These are phyloP conservation scores for Backusella liffmaniae DNA, from an alignment of 192 early-diverging fungal genomes.

Conservation along the genomic window DNA sequence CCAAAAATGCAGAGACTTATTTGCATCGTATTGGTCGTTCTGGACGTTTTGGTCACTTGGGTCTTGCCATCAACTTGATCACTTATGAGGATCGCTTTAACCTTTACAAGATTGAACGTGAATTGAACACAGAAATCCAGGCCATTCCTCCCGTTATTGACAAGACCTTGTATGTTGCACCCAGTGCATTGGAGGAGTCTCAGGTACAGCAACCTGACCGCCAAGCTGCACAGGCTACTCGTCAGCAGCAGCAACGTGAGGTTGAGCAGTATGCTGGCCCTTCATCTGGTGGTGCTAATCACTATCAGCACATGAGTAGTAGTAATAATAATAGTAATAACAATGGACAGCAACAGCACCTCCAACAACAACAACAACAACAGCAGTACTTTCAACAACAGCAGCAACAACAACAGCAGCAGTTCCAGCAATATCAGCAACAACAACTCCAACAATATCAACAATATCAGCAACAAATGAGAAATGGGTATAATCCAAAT, in stretches of 20 bases:
- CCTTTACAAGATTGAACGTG: conserved; percentile 97
- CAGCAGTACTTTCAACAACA: background rate
- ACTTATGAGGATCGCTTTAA: conserved; percentile 98
- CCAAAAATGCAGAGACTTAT: conserved; percentile 99
- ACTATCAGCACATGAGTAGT: conserved; percentile 36
- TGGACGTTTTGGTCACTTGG: conserved; percentile 94
- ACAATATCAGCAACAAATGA: background rate
- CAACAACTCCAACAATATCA: background rate
- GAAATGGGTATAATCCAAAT: background rate
- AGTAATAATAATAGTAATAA: conserved; percentile 22
- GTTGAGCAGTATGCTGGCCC: conserved; percentile 36
- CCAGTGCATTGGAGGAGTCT: conserved; percentile 68
- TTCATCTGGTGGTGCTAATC: conserved; percentile 25
- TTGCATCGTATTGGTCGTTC: conserved; percentile 98
- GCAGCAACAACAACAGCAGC: background rate
- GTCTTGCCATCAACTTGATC: conserved; percentile 97
- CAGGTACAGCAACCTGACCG: conserved; percentile 55
- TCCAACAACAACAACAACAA: background rate
- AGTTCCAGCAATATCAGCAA: background rate
- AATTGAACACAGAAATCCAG: conserved; percentile 97
- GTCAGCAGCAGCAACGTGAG: conserved; percentile 35
- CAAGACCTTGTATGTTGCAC: conserved; percentile 85
- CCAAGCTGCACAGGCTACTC: conserved; percentile 28
- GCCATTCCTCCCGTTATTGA: conserved; percentile 98
- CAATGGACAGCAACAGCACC: conserved; percentile 3